A percentile compares a stretch with the other conserved stretches of the same genome.
These are phyloP conservation scores for Russula olivacea DNA, from an alignment of 768 basidiomycete species.

Conservation along the genomic window DNA sequence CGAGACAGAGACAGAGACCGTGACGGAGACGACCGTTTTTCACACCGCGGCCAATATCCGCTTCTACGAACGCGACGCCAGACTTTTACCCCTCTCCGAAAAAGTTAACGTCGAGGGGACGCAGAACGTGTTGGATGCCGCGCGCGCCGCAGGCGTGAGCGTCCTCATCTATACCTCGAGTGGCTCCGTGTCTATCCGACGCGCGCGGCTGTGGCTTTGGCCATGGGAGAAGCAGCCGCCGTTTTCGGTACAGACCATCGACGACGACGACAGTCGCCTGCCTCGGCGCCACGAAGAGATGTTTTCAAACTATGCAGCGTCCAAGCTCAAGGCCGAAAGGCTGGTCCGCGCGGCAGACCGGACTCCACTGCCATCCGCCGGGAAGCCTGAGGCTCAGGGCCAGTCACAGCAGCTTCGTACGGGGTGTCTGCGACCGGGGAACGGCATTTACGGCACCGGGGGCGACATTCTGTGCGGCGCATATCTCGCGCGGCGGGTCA, in stretches of 20 bases:
- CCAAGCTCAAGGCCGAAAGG: conserved; percentile 55
- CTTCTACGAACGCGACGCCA: conserved; percentile 59
- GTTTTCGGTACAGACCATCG: conserved; percentile 55
- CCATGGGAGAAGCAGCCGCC: conserved; percentile 64
- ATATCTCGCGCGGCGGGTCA: conserved; percentile 53
- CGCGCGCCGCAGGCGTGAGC: conserved; percentile 47
- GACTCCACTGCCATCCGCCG: conserved; percentile 19
- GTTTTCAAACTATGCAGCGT: conserved; percentile 74
- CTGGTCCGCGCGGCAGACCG: conserved; percentile 41
- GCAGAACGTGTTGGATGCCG: conserved; percentile 57
- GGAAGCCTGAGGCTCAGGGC: too few species aligned
- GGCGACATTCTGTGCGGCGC: conserved; percentile 65
- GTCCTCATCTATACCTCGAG: conserved; percentile 70
- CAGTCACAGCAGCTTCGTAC: conserved; percentile 60
- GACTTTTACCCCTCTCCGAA: conserved; percentile 48
- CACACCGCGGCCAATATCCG: conserved; percentile 76
- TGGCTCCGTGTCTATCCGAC: conserved; percentile 53
- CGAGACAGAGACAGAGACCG: conserved; percentile 44
- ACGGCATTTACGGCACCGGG: conserved; percentile 68
- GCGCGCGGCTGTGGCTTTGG: conserved; percentile 61
- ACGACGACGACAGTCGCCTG: conserved; percentile 50
- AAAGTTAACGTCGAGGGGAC: conserved; percentile 65
- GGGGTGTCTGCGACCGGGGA: conserved; percentile 73
- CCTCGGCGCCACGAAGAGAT: conserved; percentile 55
- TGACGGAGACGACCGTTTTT: conserved; percentile 62